These are phyloP conservation scores for Bocquillonia castaneifolia DNA, from an alignment of 441 rosid species.

Conservation along the genomic window DNA sequence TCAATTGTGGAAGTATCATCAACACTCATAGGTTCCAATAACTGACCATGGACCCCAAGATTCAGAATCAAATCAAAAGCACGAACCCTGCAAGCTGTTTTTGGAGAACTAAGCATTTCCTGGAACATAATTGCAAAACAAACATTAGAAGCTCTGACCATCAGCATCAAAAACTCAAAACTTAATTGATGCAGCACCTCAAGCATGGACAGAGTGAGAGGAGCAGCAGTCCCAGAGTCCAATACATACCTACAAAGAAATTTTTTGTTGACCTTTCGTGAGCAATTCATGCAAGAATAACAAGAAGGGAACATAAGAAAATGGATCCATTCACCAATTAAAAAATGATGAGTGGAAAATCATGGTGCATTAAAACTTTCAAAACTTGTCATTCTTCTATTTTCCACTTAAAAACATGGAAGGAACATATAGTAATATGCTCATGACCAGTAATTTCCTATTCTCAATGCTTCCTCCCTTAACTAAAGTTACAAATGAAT, in stretches of 20 bases:
- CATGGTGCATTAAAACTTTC: slow-evolving; percentile 1
- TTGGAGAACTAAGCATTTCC: slow-evolving; percentile 93
- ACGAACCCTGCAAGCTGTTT: slow-evolving; percentile 72
- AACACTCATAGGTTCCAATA: slow-evolving; percentile 73
- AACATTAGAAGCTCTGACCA: slow-evolving; percentile 26
- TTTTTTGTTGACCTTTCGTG: slow-evolving; percentile 8
- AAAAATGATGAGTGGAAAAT: neutral
- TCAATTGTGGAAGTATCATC: slow-evolving; percentile 77
- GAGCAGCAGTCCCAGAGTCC: slow-evolving; percentile 97
- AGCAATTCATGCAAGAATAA: slow-evolving; percentile 4
- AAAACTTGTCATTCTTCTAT: neutral
- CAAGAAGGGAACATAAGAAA: slow-evolving; percentile 5
- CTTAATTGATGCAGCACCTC: slow-evolving; percentile 51
- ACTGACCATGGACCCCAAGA: slow-evolving; percentile 95
- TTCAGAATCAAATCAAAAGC: slow-evolving; percentile 95
- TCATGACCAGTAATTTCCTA: slow-evolving; percentile 1
- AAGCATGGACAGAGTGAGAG: slow-evolving; percentile 93
- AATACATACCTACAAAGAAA: slow-evolving; percentile 73
- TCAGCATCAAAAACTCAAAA: slow-evolving; percentile 16
- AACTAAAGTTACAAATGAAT: neutral
- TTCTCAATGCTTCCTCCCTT: neutral
- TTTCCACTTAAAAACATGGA: neutral
- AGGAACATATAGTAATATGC: neutral
- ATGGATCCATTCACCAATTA: neutral
- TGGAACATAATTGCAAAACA: slow-evolving; percentile 31